Conservation (phyloP, 345 rosid species). For the Psidium guajava region DNA sequence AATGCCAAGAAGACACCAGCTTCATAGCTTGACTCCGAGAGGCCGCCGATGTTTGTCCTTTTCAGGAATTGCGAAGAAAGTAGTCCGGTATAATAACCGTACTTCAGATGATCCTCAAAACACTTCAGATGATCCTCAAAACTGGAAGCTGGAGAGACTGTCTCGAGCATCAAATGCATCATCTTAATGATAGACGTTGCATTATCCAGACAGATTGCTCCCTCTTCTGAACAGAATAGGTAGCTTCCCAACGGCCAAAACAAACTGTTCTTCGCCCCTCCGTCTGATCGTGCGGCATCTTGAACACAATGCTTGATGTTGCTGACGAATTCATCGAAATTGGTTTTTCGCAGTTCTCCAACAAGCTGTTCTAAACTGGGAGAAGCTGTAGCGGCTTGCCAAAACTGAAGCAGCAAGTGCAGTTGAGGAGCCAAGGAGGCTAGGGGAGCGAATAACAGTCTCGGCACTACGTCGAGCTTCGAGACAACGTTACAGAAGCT, state of each 20-base stretch:
- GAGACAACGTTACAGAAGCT: slow-evolving; percentile 66
- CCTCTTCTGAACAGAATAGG: slow-evolving; percentile 54
- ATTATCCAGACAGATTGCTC: slow-evolving; percentile 72
- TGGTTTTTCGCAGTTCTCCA: not conserved
- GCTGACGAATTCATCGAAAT: slow-evolving; percentile 7
- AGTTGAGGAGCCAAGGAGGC: slow-evolving; percentile 11
- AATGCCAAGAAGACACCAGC: slow-evolving; percentile 54
- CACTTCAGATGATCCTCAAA: slow-evolving; percentile 38
- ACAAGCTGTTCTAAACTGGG: slow-evolving; percentile 20
- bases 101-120: slow-evolving; percentile 54
- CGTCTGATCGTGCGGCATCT: not conserved
- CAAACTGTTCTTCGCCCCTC: not conserved
- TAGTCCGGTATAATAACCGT: slow-evolving; percentile 31
- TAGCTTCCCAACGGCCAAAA: slow-evolving; percentile 74
- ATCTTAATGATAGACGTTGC: slow-evolving; percentile 32
- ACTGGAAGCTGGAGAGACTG: slow-evolving; percentile 15
- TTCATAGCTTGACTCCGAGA: slow-evolving; percentile 48
- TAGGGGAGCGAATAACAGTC: slow-evolving; percentile 32
- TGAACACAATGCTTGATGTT: slow-evolving; percentile 7
- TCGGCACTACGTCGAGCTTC: slow-evolving; percentile 39
- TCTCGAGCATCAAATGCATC: slow-evolving; percentile 38
- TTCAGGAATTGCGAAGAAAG: slow-evolving; percentile 27
- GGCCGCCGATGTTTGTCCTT: slow-evolving; percentile 13
- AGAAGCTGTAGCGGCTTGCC: not conserved
- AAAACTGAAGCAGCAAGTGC: slow-evolving; percentile 6